Evolutionary conservation across 116 monocot genomes (phyloP).

Genomic region (Thalassia testudinum): DNA sequence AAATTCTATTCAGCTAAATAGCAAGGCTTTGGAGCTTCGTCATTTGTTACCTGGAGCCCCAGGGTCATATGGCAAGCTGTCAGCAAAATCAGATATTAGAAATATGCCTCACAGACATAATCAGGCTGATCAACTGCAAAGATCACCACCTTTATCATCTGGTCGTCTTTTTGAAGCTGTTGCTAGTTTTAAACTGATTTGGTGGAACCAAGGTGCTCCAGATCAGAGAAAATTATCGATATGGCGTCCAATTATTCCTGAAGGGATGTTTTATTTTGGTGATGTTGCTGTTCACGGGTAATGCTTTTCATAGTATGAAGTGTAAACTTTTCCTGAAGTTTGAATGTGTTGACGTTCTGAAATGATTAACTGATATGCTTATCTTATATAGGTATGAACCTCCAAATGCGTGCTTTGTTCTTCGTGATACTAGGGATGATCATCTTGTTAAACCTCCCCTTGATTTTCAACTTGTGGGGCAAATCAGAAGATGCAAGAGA

Average conservation of each 20-base stretch:
- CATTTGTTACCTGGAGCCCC: conserved; percentile 6
- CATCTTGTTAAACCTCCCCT: conserved; percentile 40
- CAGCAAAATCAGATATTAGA: conserved; percentile 4
- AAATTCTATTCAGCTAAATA: conserved; percentile 19
- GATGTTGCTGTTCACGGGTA: conserved; percentile 94
- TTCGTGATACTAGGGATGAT: conserved; percentile 58
- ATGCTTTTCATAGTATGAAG: not conserved
- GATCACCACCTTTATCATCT: conserved; percentile 26
- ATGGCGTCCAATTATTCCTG: conserved; percentile 75
- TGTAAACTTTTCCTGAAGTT: not conserved
- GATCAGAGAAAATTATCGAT: conserved; percentile 61
- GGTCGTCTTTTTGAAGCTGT: conserved; percentile 56
- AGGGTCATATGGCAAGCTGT: conserved; percentile 13
- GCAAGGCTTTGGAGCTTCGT: conserved; percentile 77
- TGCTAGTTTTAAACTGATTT: conserved; percentile 71
- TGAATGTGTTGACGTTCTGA: not conserved
- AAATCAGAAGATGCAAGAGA: conserved; percentile 51
- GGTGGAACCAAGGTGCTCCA: conserved; percentile 79
- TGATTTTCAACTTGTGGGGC: conserved; percentile 69
- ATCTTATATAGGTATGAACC: conserved; percentile 67
- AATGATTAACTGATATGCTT: not conserved
- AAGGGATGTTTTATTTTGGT: conserved; percentile 79
- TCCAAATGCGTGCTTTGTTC: conserved; percentile 62
- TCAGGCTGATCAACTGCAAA: conserved; percentile 21
- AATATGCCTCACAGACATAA: not conserved